A percentile compares a stretch with the other conserved stretches of the same genome.
phyloP scores from a whole-genome alignment of 148 eudicot genomes.

The Silene uniflora region DNA sequence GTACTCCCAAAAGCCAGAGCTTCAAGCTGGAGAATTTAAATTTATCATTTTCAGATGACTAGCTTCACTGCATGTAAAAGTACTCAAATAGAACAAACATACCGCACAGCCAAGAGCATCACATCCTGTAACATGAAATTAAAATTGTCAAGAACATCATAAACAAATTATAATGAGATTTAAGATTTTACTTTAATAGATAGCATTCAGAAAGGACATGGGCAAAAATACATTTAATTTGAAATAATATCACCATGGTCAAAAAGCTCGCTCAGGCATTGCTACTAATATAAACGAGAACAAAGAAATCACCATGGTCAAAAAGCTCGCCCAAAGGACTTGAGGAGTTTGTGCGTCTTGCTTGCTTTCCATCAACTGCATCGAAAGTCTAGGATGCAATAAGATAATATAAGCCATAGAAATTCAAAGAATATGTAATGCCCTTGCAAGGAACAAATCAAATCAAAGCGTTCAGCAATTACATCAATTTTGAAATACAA shows the following conservation, averaged over 20 bases:
- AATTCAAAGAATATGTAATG: background rate
- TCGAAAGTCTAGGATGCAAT: constrained; percentile 70
- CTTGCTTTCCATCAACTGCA: constrained; percentile 99
- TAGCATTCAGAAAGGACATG: background rate
- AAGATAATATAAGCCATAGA: constrained; percentile 7
- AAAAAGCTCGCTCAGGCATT: background rate
- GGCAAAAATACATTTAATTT: background rate
- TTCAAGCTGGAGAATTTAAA: constrained; percentile 54
- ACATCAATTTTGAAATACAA: background rate
- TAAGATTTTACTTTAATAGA: background rate
- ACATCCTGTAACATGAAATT: constrained; percentile 58
- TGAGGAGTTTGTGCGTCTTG: constrained; percentile 95
- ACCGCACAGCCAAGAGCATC: constrained; percentile 94
- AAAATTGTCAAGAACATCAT: constrained; percentile 16
- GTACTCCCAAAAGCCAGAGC: constrained; percentile 89
- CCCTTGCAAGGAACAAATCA: background rate
- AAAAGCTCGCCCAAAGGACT: constrained; percentile 98
- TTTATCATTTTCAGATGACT: background rate
- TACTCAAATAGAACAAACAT: constrained; percentile 28
- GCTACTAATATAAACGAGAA: background rate
- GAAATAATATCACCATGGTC: background rate
- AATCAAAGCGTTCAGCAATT: constrained; percentile 2
- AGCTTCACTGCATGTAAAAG: constrained; percentile 5
- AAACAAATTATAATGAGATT: background rate
- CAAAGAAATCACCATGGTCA: constrained; percentile 67